Evolutionary conservation across 495 filamentous ascomycete species (phyloP).

Genomic region (Aspergillus funiculosus): DNA sequence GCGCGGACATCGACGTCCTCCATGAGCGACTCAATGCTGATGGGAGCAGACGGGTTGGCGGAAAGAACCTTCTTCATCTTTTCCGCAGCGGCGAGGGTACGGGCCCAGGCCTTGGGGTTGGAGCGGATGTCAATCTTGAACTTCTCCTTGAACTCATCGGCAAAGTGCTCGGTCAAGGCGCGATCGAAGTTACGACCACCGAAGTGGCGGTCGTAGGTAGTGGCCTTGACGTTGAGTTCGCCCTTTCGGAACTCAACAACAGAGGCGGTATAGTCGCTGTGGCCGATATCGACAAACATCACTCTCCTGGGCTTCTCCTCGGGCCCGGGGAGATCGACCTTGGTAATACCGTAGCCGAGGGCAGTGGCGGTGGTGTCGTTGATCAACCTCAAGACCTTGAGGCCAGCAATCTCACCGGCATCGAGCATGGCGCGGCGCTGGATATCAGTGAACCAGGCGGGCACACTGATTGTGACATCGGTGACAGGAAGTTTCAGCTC

Average conservation of each 20-base stretch:
- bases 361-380: slow-evolving; percentile 98
- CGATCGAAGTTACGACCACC: slow-evolving; percentile 97
- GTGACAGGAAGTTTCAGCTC: slow-evolving; percentile 92
- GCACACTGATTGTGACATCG: slow-evolving; percentile 90
- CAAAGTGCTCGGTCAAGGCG: slow-evolving; percentile 89
- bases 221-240: slow-evolving; percentile 87
- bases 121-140: slow-evolving; percentile 85
- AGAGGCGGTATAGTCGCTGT: slow-evolving; percentile 90
- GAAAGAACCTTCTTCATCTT: slow-evolving; percentile 99
- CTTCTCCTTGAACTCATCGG: slow-evolving; percentile 88
- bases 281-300: slow-evolving; percentile 90
- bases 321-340: slow-evolving; percentile 77
- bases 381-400: slow-evolving; percentile 89
- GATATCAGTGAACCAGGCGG: slow-evolving; percentile 93
- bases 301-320: slow-evolving; percentile 94
- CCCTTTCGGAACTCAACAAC: slow-evolving; percentile 97
- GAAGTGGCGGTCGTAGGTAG: slow-evolving; percentile 93
- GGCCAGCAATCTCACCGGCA: slow-evolving; percentile 87
- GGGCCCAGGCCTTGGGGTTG: slow-evolving; percentile 81
- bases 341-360: slow-evolving; percentile 96
- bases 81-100: slow-evolving; percentile 82
- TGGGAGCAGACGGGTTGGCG: slow-evolving; percentile 85
- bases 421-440: slow-evolving; percentile 87
- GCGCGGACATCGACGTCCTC: slow-evolving; percentile 88
- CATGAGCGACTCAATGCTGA: slow-evolving; percentile 99